phyloP scores from a whole-genome alignment of 2,329 filamentous ascomycete genomes.

The Ploettnerulaceae sp. region DNA sequence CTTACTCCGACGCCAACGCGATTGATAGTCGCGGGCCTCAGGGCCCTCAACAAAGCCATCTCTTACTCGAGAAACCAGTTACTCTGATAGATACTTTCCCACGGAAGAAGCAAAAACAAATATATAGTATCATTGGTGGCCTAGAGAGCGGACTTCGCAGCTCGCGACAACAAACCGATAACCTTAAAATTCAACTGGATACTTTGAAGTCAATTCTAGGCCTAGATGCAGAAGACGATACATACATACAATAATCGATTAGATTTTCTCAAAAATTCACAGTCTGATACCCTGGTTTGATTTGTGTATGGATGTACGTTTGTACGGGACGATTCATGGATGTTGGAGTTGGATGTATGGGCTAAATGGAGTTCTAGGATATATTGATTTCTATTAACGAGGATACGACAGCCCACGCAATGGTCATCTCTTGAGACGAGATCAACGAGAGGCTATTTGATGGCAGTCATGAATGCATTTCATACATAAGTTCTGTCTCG shows the following conservation, averaged over 20 bases:
- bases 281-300: not conserved
- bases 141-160: conserved; percentile 25
- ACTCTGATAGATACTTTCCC: conserved; percentile 25
- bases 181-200: conserved; percentile 25
- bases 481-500: no score
- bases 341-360: not conserved
- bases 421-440: not conserved
- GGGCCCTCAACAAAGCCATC: not conserved
- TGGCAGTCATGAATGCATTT: no score
- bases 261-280: not conserved
- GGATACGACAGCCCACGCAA: not conserved
- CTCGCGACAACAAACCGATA: conserved; percentile 25
- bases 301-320: not conserved
- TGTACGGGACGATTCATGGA: not conserved
- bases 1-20: not conserved
- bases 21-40: not conserved
- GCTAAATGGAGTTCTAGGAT: not conserved
- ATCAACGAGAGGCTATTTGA: not conserved
- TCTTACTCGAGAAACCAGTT: conserved; percentile 1
- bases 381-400: not conserved
- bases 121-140: conserved; percentile 26
- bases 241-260: no score
- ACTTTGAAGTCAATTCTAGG: conserved; percentile 20
- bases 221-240: conserved; percentile 19
- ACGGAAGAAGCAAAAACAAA: conserved; percentile 26